Evolutionary conservation across 805 yeast genomes (phyloP).

Genomic region (Priceomyces haplophilus): DNA sequence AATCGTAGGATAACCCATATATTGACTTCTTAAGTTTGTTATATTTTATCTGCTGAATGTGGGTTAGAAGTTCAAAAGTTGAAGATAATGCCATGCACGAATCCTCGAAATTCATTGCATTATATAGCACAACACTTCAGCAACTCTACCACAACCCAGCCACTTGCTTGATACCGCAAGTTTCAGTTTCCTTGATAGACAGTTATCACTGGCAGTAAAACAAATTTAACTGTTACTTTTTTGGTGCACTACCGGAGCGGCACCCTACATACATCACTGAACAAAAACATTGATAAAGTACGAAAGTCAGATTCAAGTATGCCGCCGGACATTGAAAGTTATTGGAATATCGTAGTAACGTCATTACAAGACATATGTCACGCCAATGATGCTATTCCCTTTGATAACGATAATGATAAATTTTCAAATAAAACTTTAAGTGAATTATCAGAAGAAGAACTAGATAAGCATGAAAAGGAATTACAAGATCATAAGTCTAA

Average conservation of each 20-base stretch:
- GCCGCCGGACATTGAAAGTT: slow-evolving; percentile 44
- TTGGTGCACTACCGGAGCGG: background rate
- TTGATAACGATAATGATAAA: slow-evolving; percentile 41
- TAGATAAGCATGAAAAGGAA: slow-evolving; percentile 38
- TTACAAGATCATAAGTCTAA: slow-evolving; percentile 55
- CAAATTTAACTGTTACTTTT: background rate
- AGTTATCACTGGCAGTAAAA: background rate
- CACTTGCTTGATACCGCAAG: background rate
- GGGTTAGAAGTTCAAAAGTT: slow-evolving; percentile 5
- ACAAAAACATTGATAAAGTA: background rate
- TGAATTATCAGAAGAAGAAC: slow-evolving; percentile 29
- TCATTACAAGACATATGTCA: slow-evolving; percentile 68
- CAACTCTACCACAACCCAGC: background rate
- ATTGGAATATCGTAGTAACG: slow-evolving; percentile 67
- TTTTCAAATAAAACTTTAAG: slow-evolving; percentile 20
- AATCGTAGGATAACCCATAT: slow-evolving; percentile 20
- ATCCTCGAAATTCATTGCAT: slow-evolving; percentile 3
- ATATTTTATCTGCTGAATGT: slow-evolving; percentile 10
- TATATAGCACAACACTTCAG: background rate
- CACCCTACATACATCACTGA: background rate
- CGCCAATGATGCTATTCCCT: slow-evolving; percentile 51
- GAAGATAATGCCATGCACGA: slow-evolving; percentile 5
- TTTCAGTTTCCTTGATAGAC: background rate
- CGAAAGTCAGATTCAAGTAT: background rate
- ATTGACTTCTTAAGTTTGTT: slow-evolving; percentile 16